Percentiles rank a stretch among this genome's conserved stretches.
Evolutionary conservation across 257 asterid species (phyloP).

Genomic region (Solanum pinnatisectum): DNA sequence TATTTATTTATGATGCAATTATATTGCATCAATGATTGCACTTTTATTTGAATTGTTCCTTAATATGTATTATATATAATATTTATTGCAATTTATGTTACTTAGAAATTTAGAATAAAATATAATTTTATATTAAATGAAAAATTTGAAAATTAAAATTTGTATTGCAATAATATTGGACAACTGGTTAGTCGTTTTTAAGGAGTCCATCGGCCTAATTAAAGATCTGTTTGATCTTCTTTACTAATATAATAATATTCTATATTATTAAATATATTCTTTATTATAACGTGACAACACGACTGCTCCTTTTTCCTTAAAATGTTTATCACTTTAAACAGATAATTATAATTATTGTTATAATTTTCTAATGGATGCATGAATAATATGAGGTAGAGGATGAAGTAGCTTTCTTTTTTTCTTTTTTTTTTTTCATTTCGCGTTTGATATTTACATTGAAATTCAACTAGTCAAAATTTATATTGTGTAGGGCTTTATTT

Average conservation of each 20-base stretch:
- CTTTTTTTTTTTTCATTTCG: too few relatives aligned
- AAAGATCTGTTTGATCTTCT: background rate
- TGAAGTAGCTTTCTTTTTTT: background rate
- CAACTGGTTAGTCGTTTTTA: background rate
- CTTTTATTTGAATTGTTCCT: too few relatives aligned
- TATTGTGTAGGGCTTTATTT: too few relatives aligned
- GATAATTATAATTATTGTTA: background rate
- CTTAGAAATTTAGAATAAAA: too few relatives aligned
- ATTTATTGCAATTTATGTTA: too few relatives aligned
- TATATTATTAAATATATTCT: background rate
- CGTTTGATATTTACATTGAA: accelerated
- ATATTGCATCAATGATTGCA: too few relatives aligned
- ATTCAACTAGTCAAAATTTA: too few relatives aligned
- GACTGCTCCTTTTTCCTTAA: background rate
- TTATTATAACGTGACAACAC: background rate
- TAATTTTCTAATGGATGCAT: background rate
- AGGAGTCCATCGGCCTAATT: background rate
- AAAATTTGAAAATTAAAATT: too few relatives aligned
- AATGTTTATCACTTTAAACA: background rate
- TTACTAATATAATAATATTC: background rate
- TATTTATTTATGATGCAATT: too few relatives aligned
- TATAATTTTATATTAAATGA: too few relatives aligned
- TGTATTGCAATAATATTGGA: too few relatives aligned
- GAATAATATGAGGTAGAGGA: background rate
- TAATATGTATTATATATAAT: too few relatives aligned